phyloP scores from a whole-genome alignment of 352 stramenopile species.

The Phytophthora europaea region DNA sequence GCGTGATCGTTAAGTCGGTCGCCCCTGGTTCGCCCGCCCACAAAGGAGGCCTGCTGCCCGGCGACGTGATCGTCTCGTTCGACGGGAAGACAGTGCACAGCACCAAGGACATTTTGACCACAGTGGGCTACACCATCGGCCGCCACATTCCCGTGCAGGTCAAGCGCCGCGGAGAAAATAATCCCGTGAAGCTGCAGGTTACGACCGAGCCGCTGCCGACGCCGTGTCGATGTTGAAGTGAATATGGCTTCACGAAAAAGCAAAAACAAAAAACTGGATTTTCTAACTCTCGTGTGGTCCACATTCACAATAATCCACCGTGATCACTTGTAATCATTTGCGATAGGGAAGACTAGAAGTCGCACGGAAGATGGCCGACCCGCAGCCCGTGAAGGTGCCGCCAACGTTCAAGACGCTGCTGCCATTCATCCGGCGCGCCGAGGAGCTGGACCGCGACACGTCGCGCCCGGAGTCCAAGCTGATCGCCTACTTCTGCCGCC shows the following conservation, averaged over 20 bases:
- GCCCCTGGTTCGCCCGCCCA: conserved; percentile 79
- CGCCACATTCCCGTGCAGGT: conserved; percentile 76
- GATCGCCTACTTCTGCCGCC: conserved; percentile 95
- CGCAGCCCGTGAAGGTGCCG: conserved; percentile 84
- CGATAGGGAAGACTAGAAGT: no score
- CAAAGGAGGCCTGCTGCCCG: conserved; percentile 75
- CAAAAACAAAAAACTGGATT: conserved; percentile 6
- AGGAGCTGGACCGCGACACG: conserved; percentile 95
- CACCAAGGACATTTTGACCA: conserved; percentile 81
- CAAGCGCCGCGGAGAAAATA: conserved; percentile 65
- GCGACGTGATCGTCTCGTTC: conserved; percentile 84
- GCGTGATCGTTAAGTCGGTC: conserved; percentile 89
- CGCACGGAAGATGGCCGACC: conserved; percentile 54
- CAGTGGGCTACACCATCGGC: conserved; percentile 79
- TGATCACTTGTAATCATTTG: no score
- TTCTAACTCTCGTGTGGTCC: not conserved
- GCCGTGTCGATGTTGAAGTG: conserved; percentile 9
- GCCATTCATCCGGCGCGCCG: conserved; percentile 94
- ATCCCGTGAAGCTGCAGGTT: conserved; percentile 56
- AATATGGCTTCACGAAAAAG: conserved; percentile 7
- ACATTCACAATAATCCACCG: no score
- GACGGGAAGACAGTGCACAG: conserved; percentile 74
- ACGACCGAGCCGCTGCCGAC: conserved; percentile 74
- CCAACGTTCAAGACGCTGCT: conserved; percentile 95
- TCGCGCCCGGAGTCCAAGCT: conserved; percentile 93